Evolutionary conservation across 2,329 filamentous ascomycete genomes (phyloP).

Genomic region (Metarhizium sp.): DNA sequence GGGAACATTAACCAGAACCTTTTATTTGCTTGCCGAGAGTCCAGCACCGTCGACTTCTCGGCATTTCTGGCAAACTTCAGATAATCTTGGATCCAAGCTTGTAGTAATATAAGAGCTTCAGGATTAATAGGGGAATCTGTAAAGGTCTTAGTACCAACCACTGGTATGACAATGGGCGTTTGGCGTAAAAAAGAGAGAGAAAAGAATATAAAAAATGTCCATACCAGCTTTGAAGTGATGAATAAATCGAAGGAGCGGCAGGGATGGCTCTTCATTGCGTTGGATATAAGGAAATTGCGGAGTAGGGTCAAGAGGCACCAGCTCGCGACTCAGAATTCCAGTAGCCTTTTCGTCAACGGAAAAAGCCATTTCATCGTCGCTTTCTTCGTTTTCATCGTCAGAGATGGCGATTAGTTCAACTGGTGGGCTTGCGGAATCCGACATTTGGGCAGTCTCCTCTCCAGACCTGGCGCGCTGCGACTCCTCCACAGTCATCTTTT

Average conservation of each 20-base stretch:
- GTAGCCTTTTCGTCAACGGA: constrained; percentile 23
- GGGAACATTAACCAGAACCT: constrained; percentile 45
- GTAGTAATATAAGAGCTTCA: constrained; percentile 32
- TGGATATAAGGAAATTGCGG: constrained; percentile 36
- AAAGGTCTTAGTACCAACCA: background rate
- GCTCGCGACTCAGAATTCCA: constrained; percentile 13
- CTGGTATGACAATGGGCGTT: background rate
- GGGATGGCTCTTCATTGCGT: constrained; percentile 18
- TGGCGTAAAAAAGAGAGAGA: background rate
- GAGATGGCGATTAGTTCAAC: constrained; percentile 32
- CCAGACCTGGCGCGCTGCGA: background rate
- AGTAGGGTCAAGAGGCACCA: constrained; percentile 29
- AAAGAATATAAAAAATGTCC: background rate
- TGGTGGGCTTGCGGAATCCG: constrained; percentile 33
- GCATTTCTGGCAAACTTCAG: constrained; percentile 29
- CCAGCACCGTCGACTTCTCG: constrained; percentile 25
- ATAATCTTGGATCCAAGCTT: constrained; percentile 42
- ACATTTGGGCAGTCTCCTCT: constrained; percentile 8
- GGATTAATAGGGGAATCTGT: constrained; percentile 34
- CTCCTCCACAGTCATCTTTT: background rate
- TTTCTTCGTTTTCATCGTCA: constrained; percentile 17
- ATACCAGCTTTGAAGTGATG: constrained; percentile 26
- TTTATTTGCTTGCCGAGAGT: constrained; percentile 33
- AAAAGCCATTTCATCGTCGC: constrained; percentile 19
- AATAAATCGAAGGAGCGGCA: constrained; percentile 25